Evolutionary conservation across 2,329 filamentous ascomycete species (phyloP).

Genomic region (Gnomoniopsis sp.): DNA sequence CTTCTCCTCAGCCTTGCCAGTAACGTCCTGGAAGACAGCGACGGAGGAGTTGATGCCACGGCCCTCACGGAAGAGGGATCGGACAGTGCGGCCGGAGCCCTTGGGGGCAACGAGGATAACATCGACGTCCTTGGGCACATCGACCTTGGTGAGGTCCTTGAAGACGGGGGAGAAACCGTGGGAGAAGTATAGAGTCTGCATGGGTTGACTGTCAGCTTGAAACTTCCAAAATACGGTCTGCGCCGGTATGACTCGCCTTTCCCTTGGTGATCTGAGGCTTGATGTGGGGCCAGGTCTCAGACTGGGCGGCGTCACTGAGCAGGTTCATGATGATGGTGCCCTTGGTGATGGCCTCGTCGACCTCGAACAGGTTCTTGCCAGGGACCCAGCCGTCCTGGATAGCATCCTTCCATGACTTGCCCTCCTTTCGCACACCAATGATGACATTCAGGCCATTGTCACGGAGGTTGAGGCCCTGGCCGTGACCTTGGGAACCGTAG

Average conservation of each 20-base stretch:
- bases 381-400: constrained; percentile 95
- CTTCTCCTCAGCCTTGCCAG: constrained; percentile 97
- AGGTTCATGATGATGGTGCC: constrained; percentile 99
- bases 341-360: constrained; percentile 91
- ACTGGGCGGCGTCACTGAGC: constrained; percentile 95
- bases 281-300: constrained; percentile 96
- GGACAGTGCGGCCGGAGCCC: constrained; percentile 97
- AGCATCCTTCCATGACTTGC: constrained; percentile 97
- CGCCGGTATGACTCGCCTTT: constrained; percentile 63
- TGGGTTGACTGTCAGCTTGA: not conserved
- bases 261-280: constrained; percentile 98
- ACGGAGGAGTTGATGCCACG: constrained; percentile 99
- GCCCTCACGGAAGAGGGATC: constrained; percentile 97
- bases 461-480: constrained; percentile 98
- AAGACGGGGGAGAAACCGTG: constrained; percentile 99
- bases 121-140: constrained; percentile 91
- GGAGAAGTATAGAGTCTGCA: constrained; percentile 97
- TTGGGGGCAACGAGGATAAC: constrained; percentile 99
- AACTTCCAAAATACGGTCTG: not conserved
- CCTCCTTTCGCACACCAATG: constrained; percentile 96
- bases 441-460: constrained; percentile 99
- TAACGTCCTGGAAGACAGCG: constrained; percentile 97
- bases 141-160: constrained; percentile 99
- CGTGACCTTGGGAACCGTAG: constrained; percentile 97
- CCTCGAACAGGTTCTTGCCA: constrained; percentile 98